Evolutionary conservation across 2,329 filamentous ascomycete genomes (phyloP).

Genomic region (Karstenula rhodostoma): DNA sequence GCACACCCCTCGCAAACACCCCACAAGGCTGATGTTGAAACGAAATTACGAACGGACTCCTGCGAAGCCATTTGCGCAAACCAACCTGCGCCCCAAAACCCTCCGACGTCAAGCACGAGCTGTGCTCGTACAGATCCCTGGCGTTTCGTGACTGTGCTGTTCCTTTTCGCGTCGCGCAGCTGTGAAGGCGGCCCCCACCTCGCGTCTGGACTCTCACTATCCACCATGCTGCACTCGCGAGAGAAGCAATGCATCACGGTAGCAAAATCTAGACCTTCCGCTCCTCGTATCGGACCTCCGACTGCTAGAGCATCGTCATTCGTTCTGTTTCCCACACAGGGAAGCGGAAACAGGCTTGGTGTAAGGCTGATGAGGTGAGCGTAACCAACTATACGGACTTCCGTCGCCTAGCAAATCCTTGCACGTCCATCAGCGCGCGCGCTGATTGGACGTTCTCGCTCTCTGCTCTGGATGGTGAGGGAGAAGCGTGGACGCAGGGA

Average conservation of each 20-base stretch:
- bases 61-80: not conserved
- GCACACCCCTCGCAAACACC: conserved; percentile 2
- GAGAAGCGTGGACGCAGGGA: conserved; percentile 1
- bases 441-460: not conserved
- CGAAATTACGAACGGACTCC: conserved; percentile 11
- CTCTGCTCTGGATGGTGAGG: conserved; percentile 10
- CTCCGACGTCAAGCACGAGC: not conserved
- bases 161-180: not conserved
- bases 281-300: conserved; percentile 11
- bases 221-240: not conserved
- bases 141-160: not conserved
- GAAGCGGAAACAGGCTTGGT: not conserved
- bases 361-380: conserved; percentile 9
- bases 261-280: not conserved
- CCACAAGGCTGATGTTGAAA: conserved; percentile 4
- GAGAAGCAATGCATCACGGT: not conserved
- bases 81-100: not conserved
- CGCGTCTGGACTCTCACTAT: not conserved
- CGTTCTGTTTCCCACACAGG: conserved; percentile 7
- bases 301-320: conserved; percentile 6
- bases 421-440: not conserved
- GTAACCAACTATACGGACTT: conserved; percentile 9
- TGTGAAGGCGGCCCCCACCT: not conserved
- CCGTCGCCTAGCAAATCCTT: conserved; percentile 12
- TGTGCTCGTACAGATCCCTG: not conserved